Conservation (phyloP, 1,139 yeast species). For the Pichia sp. region DNA sequence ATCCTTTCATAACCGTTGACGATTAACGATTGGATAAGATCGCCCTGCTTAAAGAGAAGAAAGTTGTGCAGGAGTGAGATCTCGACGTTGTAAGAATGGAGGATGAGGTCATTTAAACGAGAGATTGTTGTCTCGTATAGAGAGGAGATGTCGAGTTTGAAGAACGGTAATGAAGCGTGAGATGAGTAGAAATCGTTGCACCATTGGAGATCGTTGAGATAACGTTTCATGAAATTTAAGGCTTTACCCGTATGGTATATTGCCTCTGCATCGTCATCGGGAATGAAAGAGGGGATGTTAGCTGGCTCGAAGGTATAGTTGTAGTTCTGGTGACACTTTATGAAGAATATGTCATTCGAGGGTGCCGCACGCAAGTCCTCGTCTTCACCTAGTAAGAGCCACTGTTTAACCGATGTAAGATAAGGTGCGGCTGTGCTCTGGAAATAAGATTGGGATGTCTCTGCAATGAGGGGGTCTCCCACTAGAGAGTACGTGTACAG, state of each 20-base stretch:
- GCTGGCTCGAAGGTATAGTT: neutral
- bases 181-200: conserved; percentile 34
- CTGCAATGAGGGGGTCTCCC: conserved; percentile 5
- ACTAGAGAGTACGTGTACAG: conserved; percentile 6
- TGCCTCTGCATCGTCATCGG: conserved; percentile 35
- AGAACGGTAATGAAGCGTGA: conserved; percentile 13
- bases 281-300: conserved; percentile 56
- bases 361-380: neutral
- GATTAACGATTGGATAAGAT: conserved; percentile 64
- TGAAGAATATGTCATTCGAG: neutral
- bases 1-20: conserved; percentile 48
- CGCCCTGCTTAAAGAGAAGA: conserved; percentile 67
- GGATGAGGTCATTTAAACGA: conserved; percentile 3
- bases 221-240: conserved; percentile 56
- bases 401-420: neutral
- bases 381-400: conserved; percentile 5
- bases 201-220: conserved; percentile 61
- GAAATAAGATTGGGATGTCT: conserved; percentile 3
- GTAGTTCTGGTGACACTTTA: neutral
- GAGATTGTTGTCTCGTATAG: conserved; percentile 24
- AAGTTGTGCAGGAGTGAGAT: conserved; percentile 44
- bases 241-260: conserved; percentile 76
- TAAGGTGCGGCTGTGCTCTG: conserved; percentile 2
- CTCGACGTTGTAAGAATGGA: conserved; percentile 5
- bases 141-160: conserved; percentile 32